phyloP scores from a whole-genome alignment of 352 stramenopile species.

The Globisporangium ultimum region DNA sequence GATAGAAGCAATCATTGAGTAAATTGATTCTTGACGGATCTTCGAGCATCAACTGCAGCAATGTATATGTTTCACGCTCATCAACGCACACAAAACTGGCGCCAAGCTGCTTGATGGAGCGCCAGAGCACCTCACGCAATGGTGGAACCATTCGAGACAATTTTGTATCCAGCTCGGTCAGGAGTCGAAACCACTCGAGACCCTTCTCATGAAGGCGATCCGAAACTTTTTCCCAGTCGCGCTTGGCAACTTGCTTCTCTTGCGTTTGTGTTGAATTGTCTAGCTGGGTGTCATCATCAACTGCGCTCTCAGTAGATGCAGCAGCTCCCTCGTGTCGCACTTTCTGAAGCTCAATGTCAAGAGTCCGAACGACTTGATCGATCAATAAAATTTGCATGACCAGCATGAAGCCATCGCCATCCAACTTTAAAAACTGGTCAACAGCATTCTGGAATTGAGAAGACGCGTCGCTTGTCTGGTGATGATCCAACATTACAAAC shows the following conservation, averaged over 20 bases:
- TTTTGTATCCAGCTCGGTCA: conserved; percentile 81
- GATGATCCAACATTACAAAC: conserved; percentile 37
- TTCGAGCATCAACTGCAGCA: conserved; percentile 84
- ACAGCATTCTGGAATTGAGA: conserved; percentile 21
- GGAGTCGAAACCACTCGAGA: conserved; percentile 77
- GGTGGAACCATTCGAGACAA: conserved; percentile 76
- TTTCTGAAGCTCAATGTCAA: conserved; percentile 56
- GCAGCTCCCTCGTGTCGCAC: conserved; percentile 27
- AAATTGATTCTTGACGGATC: conserved; percentile 77
- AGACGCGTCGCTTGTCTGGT: conserved; percentile 9
- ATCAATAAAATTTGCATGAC: conserved; percentile 82
- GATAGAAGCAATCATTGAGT: conserved; percentile 81
- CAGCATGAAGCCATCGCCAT: conserved; percentile 66
- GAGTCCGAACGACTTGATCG: conserved; percentile 63
- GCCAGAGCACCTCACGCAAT: conserved; percentile 78
- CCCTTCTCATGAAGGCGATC: conserved; percentile 69
- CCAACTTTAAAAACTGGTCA: conserved; percentile 62
- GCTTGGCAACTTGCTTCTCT: conserved; percentile 13
- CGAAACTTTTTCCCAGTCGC: conserved; percentile 27
- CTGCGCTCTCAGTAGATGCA: conserved; percentile 16
- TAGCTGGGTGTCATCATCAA: conserved; percentile 1
- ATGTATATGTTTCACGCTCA: conserved; percentile 73
- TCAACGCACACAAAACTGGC: conserved; percentile 79
- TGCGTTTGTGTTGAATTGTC: neutral
- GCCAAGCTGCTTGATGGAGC: conserved; percentile 80